Evolutionary conservation across 1,284 basidiomycete species (phyloP).

Genomic region (Cutaneotrichosporon sp.): DNA sequence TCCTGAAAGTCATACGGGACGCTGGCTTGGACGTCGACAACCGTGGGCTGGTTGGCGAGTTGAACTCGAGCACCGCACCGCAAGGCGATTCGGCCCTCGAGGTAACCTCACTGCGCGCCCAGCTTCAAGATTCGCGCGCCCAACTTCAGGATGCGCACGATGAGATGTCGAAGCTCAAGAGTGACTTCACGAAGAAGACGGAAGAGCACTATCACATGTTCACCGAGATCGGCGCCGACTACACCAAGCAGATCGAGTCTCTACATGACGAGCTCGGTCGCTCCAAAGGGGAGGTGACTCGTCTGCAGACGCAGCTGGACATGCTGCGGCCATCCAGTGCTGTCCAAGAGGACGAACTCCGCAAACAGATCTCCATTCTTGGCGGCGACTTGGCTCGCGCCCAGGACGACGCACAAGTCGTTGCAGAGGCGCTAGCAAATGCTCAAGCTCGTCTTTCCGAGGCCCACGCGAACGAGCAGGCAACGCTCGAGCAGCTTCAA

Average conservation of each 20-base stretch:
- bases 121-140: background rate
- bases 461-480: background rate
- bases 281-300: slow-evolving; percentile 1
- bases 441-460: background rate
- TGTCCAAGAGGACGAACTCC: background rate
- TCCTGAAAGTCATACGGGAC: slow-evolving; percentile 34
- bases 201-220: slow-evolving; percentile 44
- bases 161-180: background rate
- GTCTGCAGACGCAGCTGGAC: background rate
- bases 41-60: slow-evolving; percentile 8
- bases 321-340: background rate
- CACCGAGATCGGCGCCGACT: slow-evolving; percentile 42
- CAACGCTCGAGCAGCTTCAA: background rate
- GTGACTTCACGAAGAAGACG: slow-evolving; percentile 42
- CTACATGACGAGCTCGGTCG: slow-evolving; percentile 31
- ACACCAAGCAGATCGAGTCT: slow-evolving; percentile 35
- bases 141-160: background rate
- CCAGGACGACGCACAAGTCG: slow-evolving; percentile 17
- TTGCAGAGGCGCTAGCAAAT: slow-evolving; percentile 2
- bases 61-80: background rate
- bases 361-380: slow-evolving; percentile 11
- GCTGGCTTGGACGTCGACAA: slow-evolving; percentile 41
- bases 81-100: background rate
- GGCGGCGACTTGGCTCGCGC: slow-evolving; percentile 19
- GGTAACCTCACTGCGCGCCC: background rate